A percentile compares a stretch with the other conserved stretches of the same genome.
Evolutionary conservation across 2,329 filamentous ascomycete species (phyloP).

Genomic region (Sordariomycetes sp.): DNA sequence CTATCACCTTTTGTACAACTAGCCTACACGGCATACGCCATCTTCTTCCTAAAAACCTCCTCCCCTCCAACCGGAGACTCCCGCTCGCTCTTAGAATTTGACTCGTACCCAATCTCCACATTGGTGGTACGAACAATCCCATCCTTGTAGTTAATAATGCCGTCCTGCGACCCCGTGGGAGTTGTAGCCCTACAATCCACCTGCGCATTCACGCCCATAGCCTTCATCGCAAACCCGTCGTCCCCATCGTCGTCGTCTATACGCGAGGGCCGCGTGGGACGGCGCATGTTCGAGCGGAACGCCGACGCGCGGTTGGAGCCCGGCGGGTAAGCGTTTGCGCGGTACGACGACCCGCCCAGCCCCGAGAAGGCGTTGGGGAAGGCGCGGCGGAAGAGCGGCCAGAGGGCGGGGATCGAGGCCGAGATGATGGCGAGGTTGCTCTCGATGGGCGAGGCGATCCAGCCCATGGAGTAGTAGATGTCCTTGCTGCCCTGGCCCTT

Average conservation of each 20-base stretch:
- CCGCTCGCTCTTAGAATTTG: slow-evolving; percentile 4
- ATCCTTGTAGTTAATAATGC: slow-evolving; percentile 7
- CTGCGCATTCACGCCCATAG: slow-evolving; percentile 8
- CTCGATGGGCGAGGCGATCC: slow-evolving; percentile 20
- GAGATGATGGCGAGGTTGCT: slow-evolving; percentile 26
- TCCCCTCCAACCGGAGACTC: slow-evolving; percentile 1
- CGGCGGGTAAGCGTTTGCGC: background rate
- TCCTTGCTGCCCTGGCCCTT: slow-evolving; percentile 5
- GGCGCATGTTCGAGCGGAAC: slow-evolving; percentile 7
- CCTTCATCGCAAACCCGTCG: slow-evolving; percentile 10
- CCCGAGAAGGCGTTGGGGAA: slow-evolving; percentile 14
- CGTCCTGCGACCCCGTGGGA: slow-evolving; percentile 9
- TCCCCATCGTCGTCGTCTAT: slow-evolving; percentile 4
- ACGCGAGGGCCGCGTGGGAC: slow-evolving; percentile 5
- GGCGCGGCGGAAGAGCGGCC: slow-evolving; percentile 21
- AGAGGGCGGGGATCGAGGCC: slow-evolving; percentile 24
- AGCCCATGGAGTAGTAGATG: slow-evolving; percentile 13
- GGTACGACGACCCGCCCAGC: slow-evolving; percentile 10
- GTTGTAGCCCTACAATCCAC: slow-evolving; percentile 7
- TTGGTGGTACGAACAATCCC: slow-evolving; percentile 10
- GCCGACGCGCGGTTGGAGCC: slow-evolving; percentile 1
- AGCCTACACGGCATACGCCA: slow-evolving; percentile 7
- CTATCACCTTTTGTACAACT: background rate
- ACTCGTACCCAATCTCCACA: slow-evolving; percentile 8
- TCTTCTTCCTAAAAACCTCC: slow-evolving; percentile 4